Evolutionary conservation across 768 basidiomycete species (phyloP).

Genomic region (Amyloporia xantha): DNA sequence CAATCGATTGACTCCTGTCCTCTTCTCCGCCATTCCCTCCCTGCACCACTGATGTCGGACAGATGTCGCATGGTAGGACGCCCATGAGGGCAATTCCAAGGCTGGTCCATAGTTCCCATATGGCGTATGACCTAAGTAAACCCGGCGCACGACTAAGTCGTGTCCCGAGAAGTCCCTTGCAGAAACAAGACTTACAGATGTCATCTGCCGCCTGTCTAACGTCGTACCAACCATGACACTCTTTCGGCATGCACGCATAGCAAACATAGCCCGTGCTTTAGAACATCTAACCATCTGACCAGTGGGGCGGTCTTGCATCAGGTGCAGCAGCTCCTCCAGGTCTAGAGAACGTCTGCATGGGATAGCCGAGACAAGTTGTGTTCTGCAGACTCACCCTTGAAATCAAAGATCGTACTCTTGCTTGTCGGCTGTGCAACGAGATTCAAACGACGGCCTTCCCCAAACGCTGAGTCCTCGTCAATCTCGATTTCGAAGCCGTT

Average conservation of each 20-base stretch:
- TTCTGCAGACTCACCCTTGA: conserved; percentile 59
- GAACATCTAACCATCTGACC: conserved; percentile 88
- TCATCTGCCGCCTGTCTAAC: conserved; percentile 75
- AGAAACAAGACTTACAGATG: conserved; percentile 37
- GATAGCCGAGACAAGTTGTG: not conserved
- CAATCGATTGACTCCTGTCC: not conserved
- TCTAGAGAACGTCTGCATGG: conserved; percentile 39
- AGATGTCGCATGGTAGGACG: conserved; percentile 79
- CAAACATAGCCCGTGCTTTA: conserved; percentile 94
- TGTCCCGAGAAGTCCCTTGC: not conserved
- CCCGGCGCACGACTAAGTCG: not conserved
- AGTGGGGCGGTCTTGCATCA: conserved; percentile 69
- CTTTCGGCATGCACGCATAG: conserved; percentile 90
- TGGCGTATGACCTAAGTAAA: conserved; percentile 67
- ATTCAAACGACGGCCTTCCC: conserved; percentile 41
- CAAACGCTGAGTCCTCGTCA: conserved; percentile 33
- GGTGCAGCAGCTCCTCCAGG: conserved; percentile 85
- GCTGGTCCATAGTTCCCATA: conserved; percentile 81
- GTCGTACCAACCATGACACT: conserved; percentile 95
- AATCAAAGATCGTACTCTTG: conserved; percentile 84
- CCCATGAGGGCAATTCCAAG: conserved; percentile 87
- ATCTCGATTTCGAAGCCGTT: conserved; percentile 88
- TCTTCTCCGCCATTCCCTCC: conserved; percentile 8
- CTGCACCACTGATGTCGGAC: conserved; percentile 37
- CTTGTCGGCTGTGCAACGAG: conserved; percentile 84